These are phyloP conservation scores for Colletotrichum agaves DNA, from an alignment of 2,329 filamentous ascomycete species.

Conservation along the genomic window DNA sequence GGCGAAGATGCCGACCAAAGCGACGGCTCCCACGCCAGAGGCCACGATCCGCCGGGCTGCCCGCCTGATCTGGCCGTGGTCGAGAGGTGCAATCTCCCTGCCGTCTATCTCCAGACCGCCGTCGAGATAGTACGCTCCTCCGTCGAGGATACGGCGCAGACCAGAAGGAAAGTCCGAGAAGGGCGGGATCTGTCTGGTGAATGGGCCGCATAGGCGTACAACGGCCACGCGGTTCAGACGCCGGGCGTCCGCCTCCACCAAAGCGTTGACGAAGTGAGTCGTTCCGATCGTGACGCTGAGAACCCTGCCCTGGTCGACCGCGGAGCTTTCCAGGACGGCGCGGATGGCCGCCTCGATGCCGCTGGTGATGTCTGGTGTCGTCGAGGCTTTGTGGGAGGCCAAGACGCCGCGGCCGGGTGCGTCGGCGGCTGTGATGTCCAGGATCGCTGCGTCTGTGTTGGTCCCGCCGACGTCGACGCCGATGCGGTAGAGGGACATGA, in stretches of 20 bases:
- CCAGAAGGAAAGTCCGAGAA: constrained; percentile 58
- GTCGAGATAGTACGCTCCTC: constrained; percentile 53
- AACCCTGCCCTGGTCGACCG: constrained; percentile 51
- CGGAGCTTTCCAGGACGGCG: constrained; percentile 52
- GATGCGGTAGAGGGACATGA: constrained; percentile 56
- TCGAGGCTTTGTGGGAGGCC: constrained; percentile 60
- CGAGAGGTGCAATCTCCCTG: constrained; percentile 52
- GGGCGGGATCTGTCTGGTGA: constrained; percentile 55
- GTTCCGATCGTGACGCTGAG: constrained; percentile 62
- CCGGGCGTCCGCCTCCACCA: constrained; percentile 56
- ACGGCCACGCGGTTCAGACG: constrained; percentile 58
- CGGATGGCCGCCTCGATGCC: constrained; percentile 60
- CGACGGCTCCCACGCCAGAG: constrained; percentile 51
- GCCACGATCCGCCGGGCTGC: constrained; percentile 47
- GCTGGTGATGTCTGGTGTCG: constrained; percentile 60
- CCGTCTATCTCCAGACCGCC: constrained; percentile 62
- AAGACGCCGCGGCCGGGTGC: constrained; percentile 53
- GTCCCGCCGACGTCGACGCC: constrained; percentile 55
- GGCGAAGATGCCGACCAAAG: constrained; percentile 58
- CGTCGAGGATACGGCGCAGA: constrained; percentile 53
- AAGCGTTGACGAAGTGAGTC: constrained; percentile 61
- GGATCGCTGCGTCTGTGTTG: constrained; percentile 57
- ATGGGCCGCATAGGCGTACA: constrained; percentile 57
- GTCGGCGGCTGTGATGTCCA: constrained; percentile 52
- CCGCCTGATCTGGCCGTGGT: constrained; percentile 50